phyloP scores from a whole-genome alignment of 192 early-diverging fungal genomes.

The Linnemannia zychae region DNA sequence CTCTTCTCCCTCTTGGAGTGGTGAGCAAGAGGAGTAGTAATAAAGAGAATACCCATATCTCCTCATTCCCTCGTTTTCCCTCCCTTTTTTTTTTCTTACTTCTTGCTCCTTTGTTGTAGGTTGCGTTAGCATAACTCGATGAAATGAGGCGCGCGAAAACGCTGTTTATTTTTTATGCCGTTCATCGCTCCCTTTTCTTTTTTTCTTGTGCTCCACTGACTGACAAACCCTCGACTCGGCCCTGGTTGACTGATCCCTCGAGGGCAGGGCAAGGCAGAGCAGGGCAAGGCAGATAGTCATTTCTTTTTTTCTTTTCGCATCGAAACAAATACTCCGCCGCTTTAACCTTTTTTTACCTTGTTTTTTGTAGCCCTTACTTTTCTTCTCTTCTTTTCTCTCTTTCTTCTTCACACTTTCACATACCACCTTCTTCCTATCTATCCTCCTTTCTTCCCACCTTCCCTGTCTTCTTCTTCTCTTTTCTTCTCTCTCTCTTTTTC shows the following conservation, averaged over 20 bases:
- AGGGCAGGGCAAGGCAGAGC: too few species aligned
- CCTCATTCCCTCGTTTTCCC: not conserved
- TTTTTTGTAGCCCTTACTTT: not conserved
- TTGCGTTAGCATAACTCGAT: not conserved
- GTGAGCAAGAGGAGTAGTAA: not conserved
- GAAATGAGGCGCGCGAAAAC: too few species aligned
- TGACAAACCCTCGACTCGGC: not conserved
- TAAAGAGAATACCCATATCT: too few species aligned
- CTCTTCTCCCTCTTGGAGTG: not conserved
- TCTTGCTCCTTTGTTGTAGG: not conserved
- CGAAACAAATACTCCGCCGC: too few species aligned
- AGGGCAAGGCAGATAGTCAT: too few species aligned
- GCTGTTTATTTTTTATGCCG: too few species aligned
- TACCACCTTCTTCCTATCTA: not conserved
- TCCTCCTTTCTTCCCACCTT: not conserved
- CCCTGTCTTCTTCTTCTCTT: not conserved
- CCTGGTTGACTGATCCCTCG: too few species aligned
- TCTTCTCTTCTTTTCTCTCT: not conserved
- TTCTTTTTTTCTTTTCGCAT: too few species aligned
- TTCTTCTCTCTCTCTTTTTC: not conserved
- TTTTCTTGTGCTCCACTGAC: not conserved
- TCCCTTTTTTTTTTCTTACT: not conserved
- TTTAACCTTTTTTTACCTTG: not conserved
- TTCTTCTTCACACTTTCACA: not conserved
- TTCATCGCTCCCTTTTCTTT: not conserved